Percentiles rank a stretch among this genome's conserved stretches.
Conservation (phyloP, 257 asterid genomes). For the Solanum lycopersicoides region DNA sequence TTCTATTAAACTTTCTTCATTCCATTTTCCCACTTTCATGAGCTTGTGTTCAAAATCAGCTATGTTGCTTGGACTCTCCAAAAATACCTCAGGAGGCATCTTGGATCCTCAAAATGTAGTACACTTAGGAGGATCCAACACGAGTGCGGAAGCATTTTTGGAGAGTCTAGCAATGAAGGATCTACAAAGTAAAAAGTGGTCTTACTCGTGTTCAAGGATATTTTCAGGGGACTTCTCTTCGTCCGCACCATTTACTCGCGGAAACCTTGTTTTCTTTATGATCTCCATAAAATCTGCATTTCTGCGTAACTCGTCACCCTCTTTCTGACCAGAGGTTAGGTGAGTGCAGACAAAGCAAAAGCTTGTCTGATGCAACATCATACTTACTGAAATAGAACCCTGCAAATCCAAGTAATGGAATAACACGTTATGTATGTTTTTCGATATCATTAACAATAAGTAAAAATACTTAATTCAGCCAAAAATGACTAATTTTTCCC, state of each 20-base stretch:
- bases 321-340: conserved; percentile 93
- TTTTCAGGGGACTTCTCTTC: conserved; percentile 93
- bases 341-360: conserved; percentile 96
- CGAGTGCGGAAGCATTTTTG: not conserved
- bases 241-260: conserved; percentile 49
- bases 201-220: conserved; percentile 86
- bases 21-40: not conserved
- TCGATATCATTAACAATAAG: not conserved
- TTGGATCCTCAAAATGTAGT: not conserved
- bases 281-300: conserved; percentile 94
- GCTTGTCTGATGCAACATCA: conserved; percentile 96
- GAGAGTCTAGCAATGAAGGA: not conserved
- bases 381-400: conserved; percentile 97
- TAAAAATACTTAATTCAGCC: not conserved
- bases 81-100: not conserved
- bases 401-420: conserved; percentile 14
- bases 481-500: not conserved
- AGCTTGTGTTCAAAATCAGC: not conserved
- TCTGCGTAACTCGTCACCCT: conserved; percentile 93
- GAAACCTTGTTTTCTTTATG: conserved; percentile 84
- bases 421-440: not conserved
- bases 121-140: not conserved
- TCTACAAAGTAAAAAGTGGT: not conserved
- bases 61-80: not conserved
- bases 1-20: not conserved